Evolutionary conservation across 1,284 basidiomycete species (phyloP), one percentile per base, ranked within the genome.

Genomic region (Dichomitus squalens): DNA sequence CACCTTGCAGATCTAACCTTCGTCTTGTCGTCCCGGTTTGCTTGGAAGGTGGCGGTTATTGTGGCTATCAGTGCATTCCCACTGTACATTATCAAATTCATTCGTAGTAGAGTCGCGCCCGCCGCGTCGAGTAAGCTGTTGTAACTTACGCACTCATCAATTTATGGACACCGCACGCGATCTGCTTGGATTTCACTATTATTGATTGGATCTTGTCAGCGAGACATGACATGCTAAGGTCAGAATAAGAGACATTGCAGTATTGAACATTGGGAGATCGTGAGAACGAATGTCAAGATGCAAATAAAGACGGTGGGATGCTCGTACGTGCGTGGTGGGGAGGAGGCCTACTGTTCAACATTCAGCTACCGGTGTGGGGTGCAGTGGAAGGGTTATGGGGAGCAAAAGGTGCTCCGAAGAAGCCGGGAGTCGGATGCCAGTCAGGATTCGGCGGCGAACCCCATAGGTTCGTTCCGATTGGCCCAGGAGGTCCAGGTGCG

Each of bases 1-100:
- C 14, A 25, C 1, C 34, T 16, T 43, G 21, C 54, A 97, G 96
- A 99, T 76, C 83, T 98, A 44, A 82, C 87, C 2, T 99, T 99
- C 69, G 96, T 99, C 21, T 76, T 97, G 3, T 93, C 96, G 4
- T 71, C 84, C 35, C 84, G 87, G 20, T 99, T 98, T 72, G 83
- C 86, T n/a, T 96, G 93, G 93, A 99, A 98, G 74, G 93, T 96
- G 4, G 90, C 90, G 0, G 86, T 98, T 49, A 98, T 99, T 64
- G 95, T 98, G 1, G 94, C 91, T 3, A 86, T 99, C 69, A 95
- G 95, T 66, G 90, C 93, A 27, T 79, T 98, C 60, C 97, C 97
- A 0, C 76, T 99, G 44, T 98, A 92, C 69, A 82, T 97, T 61
- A 88, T 96, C 79, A 97, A 97, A 75, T 76, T 92, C 58, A 86